Percentiles rank a stretch among this genome's conserved stretches.
Conservation (phyloP, 1,284 basidiomycete genomes). For the Papiliotrema laurentii region DNA sequence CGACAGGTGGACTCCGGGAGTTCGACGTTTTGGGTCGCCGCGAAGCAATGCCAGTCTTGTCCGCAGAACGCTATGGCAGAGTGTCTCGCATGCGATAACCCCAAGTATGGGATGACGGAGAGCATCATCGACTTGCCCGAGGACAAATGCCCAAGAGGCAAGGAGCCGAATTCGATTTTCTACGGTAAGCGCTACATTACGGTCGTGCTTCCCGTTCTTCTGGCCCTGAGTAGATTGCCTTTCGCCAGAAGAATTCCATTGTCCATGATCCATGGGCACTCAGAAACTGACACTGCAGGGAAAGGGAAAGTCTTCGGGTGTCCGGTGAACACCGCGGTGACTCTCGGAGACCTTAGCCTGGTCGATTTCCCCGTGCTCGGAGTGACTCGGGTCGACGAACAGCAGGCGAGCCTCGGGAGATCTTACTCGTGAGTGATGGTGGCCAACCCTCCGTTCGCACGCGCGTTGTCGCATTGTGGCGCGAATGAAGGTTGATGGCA, state of each 20-base stretch:
- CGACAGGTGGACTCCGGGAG: constrained; percentile 3
- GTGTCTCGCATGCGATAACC: background rate
- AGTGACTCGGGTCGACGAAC: background rate
- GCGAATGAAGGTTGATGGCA: background rate
- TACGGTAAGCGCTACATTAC: background rate
- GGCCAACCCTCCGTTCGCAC: background rate
- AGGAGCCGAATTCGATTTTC: background rate
- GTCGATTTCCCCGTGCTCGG: constrained; percentile 1
- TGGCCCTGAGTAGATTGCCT: no score
- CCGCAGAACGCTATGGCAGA: no score
- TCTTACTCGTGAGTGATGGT: constrained; percentile 1
- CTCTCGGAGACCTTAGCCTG: background rate
- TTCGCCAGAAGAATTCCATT: no score
- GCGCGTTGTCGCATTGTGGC: background rate
- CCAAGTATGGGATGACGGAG: background rate
- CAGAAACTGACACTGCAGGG: background rate
- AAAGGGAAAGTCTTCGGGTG: constrained; percentile 1
- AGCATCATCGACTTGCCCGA: background rate
- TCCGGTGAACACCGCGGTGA: background rate
- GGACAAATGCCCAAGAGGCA: background rate
- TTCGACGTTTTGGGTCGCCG: constrained; percentile 4
- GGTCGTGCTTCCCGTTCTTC: background rate
- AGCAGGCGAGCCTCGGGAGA: background rate
- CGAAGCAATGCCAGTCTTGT: background rate
- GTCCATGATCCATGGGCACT: no score